phyloP scores from a whole-genome alignment of 306 rosid genomes.

The Lablab purpureus region DNA sequence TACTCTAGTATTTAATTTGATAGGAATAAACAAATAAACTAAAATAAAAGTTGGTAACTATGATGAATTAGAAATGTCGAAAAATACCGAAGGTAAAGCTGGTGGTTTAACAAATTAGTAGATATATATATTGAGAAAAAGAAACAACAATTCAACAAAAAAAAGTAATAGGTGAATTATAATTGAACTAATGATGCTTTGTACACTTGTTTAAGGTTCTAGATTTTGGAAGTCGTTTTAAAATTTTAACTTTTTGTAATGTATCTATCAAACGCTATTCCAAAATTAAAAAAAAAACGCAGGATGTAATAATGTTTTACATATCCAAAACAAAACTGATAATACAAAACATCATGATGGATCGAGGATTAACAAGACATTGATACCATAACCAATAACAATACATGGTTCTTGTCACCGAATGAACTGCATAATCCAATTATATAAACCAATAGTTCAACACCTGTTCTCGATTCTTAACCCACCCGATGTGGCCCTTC shows the following conservation, averaged over 20 bases:
- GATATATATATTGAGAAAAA: not conserved
- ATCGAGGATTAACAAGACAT: not conserved
- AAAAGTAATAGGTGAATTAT: not conserved
- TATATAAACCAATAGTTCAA: conserved; percentile 33
- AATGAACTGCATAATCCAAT: conserved; percentile 7
- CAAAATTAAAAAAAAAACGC: not conserved
- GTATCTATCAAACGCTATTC: not conserved
- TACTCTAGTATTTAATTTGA: not conserved
- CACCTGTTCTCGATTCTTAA: conserved; percentile 70
- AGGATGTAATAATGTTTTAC: not conserved
- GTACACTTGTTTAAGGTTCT: not conserved
- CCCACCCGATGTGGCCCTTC: conserved; percentile 53
- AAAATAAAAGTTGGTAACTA: not conserved
- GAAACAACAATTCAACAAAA: not conserved
- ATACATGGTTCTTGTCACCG: not conserved
- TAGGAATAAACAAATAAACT: not conserved
- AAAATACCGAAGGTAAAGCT: not conserved
- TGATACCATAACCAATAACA: not conserved
- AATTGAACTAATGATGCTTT: not conserved
- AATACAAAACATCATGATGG: not conserved
- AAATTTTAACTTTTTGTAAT: not conserved
- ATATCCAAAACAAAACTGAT: not conserved
- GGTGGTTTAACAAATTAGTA: not conserved
- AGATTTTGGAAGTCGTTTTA: not conserved
- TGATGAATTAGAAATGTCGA: not conserved